Percentiles rank a stretch among this genome's conserved stretches.
These are phyloP conservation scores for Solanum raphanifolium DNA, from an alignment of 257 asterid species.

Conservation along the genomic window DNA sequence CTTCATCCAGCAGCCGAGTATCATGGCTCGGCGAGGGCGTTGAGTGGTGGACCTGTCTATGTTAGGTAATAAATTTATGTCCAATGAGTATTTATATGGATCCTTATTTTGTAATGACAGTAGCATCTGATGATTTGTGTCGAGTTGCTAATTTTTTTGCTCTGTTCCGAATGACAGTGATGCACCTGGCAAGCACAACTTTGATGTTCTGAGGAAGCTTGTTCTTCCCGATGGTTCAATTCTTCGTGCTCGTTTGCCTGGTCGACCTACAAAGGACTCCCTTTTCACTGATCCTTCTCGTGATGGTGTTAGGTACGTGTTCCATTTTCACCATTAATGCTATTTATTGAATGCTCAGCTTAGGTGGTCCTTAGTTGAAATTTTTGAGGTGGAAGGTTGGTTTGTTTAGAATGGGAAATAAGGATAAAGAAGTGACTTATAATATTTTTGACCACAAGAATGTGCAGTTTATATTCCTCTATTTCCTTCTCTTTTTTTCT, in stretches of 20 bases:
- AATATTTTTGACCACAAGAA: not conserved
- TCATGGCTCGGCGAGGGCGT: slow-evolving; percentile 76
- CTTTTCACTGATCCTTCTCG: slow-evolving; percentile 88
- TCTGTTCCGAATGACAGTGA: slow-evolving; percentile 35
- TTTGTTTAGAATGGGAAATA: not conserved
- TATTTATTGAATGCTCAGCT: not conserved
- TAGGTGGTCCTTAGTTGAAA: not conserved
- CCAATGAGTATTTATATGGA: not conserved
- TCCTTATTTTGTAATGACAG: not conserved
- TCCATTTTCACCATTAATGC: not conserved
- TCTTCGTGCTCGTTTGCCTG: slow-evolving; percentile 80
- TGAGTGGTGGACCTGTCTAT: slow-evolving; percentile 81
- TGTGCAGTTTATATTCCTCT: not conserved
- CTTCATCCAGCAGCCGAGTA: slow-evolving; percentile 84
- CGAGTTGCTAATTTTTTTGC: not conserved
- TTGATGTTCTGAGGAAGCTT: slow-evolving; percentile 67
- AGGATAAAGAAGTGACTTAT: not conserved
- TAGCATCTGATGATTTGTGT: not conserved
- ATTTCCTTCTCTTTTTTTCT: not conserved
- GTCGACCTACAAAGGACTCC: slow-evolving; percentile 89
- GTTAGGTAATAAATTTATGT: slow-evolving; percentile 38
- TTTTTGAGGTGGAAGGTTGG: not conserved
- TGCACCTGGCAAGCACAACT: slow-evolving; percentile 88
- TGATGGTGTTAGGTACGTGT: slow-evolving; percentile 69
- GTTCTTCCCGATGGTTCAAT: slow-evolving; percentile 76